Evolutionary conservation across 1,284 basidiomycete species (phyloP).

Genomic region (Takashimella tepidaria): DNA sequence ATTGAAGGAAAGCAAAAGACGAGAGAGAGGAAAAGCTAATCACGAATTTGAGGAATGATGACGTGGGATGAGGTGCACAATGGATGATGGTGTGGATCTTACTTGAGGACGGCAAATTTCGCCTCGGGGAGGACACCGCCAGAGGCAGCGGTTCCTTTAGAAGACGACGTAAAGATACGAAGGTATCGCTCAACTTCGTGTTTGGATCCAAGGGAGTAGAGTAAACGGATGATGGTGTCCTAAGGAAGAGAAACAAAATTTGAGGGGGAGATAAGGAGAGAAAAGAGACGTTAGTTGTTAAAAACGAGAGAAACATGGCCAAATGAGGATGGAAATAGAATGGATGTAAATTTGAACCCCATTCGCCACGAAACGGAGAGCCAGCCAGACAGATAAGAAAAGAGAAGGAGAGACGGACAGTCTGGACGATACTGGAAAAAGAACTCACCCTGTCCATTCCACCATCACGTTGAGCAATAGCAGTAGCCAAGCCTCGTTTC

Average conservation of each 20-base stretch:
- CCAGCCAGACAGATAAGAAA: neutral
- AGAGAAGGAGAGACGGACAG: neutral
- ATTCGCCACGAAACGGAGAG: neutral
- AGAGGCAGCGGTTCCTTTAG: constrained; percentile 59
- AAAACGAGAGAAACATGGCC: neutral
- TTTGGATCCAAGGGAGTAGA: constrained; percentile 91
- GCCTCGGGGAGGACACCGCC: constrained; percentile 54
- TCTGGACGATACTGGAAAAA: neutral
- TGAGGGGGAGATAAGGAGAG: too few species aligned
- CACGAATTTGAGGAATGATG: too few species aligned
- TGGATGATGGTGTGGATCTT: too few species aligned
- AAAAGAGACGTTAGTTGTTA: neutral
- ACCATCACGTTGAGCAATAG: constrained; percentile 32
- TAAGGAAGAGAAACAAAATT: constrained; percentile 32
- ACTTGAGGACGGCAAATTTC: constrained; percentile 88
- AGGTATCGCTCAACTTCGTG: constrained; percentile 95
- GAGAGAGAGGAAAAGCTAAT: constrained; percentile 1
- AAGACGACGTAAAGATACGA: constrained; percentile 86
- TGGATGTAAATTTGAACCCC: too few species aligned
- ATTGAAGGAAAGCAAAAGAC: neutral
- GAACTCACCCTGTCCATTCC: constrained; percentile 46
- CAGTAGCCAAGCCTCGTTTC: constrained; percentile 39
- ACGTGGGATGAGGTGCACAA: too few species aligned
- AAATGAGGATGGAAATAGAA: neutral
- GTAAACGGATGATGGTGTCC: constrained; percentile 87